phyloP scores from a whole-genome alignment of 495 filamentous ascomycete genomes.

The Cairneyella variabilis region DNA sequence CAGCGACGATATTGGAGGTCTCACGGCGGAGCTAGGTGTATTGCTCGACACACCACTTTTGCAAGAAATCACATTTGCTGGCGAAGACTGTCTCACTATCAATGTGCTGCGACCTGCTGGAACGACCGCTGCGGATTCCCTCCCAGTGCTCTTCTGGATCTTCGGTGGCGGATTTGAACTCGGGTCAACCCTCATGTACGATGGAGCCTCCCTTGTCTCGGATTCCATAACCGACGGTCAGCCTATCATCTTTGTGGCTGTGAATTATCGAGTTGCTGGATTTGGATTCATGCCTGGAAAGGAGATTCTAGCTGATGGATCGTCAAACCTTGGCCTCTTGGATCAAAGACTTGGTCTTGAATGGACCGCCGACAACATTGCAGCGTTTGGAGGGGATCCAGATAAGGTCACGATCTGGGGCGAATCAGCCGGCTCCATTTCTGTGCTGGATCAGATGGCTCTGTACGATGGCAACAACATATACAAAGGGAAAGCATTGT shows the following conservation, averaged over 20 bases:
- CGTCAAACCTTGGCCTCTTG: constrained; percentile 41
- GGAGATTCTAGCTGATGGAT: constrained; percentile 62
- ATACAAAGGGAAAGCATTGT: constrained; percentile 66
- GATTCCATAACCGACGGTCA: constrained; percentile 51
- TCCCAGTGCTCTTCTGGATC: constrained; percentile 67
- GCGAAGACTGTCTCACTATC: constrained; percentile 64
- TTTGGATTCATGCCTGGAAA: constrained; percentile 60
- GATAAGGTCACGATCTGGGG: constrained; percentile 42
- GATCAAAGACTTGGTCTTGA: constrained; percentile 41
- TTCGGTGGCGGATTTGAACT: constrained; percentile 64
- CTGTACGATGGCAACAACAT: constrained; percentile 64
- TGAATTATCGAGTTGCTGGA: constrained; percentile 59
- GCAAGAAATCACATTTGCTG: constrained; percentile 41
- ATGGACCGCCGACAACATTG: constrained; percentile 51
- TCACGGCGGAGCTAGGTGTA: constrained; percentile 45
- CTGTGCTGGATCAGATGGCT: constrained; percentile 66
- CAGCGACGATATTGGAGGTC: constrained; percentile 35
- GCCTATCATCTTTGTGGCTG: constrained; percentile 58
- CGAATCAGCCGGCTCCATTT: constrained; percentile 47
- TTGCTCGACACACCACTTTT: constrained; percentile 56
- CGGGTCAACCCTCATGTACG: constrained; percentile 51
- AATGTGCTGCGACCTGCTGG: constrained; percentile 60
- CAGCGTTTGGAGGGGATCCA: constrained; percentile 35
- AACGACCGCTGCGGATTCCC: constrained; percentile 32
- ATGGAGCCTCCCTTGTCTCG: constrained; percentile 48